Evolutionary conservation across 202 grass and related monocot genomes (phyloP).

Genomic region (Schoenoplectus tabernaemontani): DNA sequence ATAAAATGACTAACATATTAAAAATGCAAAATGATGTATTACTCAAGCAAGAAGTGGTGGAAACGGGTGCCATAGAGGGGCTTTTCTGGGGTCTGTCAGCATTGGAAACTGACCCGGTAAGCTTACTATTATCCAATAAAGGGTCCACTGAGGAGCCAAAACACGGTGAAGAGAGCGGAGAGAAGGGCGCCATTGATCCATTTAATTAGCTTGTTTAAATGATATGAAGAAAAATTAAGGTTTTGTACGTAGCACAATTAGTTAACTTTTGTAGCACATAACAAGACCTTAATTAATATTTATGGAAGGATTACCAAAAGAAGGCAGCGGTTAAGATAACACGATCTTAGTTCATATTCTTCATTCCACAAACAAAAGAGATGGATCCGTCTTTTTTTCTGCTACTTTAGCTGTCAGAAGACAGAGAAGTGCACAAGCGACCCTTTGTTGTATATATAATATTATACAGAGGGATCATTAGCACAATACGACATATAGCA

Average conservation of each 20-base stretch:
- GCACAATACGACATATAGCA: not conserved
- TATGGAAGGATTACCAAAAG: not conserved
- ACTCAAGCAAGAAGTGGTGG: slow-evolving; percentile 45
- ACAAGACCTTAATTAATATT: not conserved
- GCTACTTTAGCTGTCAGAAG: not conserved
- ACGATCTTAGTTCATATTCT: not conserved
- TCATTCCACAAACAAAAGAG: slow-evolving; percentile 1
- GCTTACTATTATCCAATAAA: not conserved
- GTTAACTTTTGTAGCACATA: not conserved
- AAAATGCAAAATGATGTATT: slow-evolving; percentile 9
- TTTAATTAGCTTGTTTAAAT: slow-evolving; percentile 23
- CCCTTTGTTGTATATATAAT: not conserved
- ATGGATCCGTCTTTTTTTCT: slow-evolving; percentile 1
- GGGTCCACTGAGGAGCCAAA: not conserved
- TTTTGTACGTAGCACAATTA: not conserved
- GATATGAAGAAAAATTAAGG: not conserved
- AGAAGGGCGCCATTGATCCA: slow-evolving; percentile 15
- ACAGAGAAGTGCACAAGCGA: not conserved
- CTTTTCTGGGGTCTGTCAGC: not conserved
- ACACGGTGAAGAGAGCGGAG: slow-evolving; percentile 11
- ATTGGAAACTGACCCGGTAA: not conserved
- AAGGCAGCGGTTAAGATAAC: not conserved
- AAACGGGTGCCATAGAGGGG: not conserved
- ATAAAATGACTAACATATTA: not conserved
- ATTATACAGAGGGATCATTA: not conserved